These are phyloP conservation scores for Penicillium herquei DNA, from an alignment of 495 filamentous ascomycete species.

Conservation along the genomic window DNA sequence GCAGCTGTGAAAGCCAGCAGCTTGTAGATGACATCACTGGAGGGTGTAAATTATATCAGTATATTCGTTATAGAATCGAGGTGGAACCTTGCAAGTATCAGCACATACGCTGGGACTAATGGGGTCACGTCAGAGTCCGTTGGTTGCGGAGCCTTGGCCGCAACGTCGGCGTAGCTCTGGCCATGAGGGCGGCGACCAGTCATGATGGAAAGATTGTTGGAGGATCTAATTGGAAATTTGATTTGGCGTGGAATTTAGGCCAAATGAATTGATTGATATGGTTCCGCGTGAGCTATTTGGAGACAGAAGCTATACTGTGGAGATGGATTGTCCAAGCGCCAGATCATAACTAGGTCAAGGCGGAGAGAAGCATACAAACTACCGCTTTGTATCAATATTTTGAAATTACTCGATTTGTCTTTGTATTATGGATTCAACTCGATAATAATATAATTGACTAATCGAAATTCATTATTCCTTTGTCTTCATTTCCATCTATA, in stretches of 20 bases:
- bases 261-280: too few species aligned
- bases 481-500: too few species aligned
- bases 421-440: not conserved
- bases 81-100: not conserved
- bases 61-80: not conserved
- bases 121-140: slow-evolving; percentile 51
- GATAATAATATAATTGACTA: not conserved
- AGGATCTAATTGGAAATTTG: slow-evolving; percentile 2
- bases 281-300: too few species aligned
- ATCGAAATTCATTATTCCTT: too few species aligned
- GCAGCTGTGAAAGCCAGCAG: slow-evolving; percentile 85
- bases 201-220: slow-evolving; percentile 22
- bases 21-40: slow-evolving; percentile 83
- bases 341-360: not conserved
- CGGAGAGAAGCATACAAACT: not conserved
- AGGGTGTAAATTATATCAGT: not conserved
- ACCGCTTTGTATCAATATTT: not conserved
- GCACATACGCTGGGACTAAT: slow-evolving; percentile 70
- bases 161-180: slow-evolving; percentile 35
- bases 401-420: not conserved
- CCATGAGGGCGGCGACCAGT: slow-evolving; percentile 33
- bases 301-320: slow-evolving; percentile 12
- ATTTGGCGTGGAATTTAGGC: not conserved
- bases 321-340: slow-evolving; percentile 10
- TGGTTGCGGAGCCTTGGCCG: slow-evolving; percentile 23